A percentile compares a stretch with the other conserved stretches of the same genome.
These are phyloP conservation scores for Penicillium arizonense DNA, from an alignment of 495 filamentous ascomycete species.

Conservation along the genomic window DNA sequence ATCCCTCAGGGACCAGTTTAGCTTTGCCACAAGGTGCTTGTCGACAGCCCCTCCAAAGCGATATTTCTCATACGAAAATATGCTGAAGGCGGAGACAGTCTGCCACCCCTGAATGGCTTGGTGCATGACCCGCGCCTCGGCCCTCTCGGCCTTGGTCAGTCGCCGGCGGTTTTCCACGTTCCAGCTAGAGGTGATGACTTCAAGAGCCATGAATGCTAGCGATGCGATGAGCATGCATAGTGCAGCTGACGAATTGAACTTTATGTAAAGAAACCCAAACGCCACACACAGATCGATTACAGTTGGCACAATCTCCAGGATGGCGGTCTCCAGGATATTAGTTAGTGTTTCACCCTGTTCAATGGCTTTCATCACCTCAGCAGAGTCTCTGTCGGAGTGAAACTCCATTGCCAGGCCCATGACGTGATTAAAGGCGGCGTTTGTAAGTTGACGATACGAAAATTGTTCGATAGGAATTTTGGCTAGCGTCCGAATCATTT, in stretches of 20 bases:
- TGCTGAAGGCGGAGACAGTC: slow-evolving; percentile 71
- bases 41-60: slow-evolving; percentile 36
- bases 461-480: slow-evolving; percentile 19
- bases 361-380: slow-evolving; percentile 20
- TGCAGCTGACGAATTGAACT: slow-evolving; percentile 8
- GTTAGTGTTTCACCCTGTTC: slow-evolving; percentile 14
- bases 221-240: slow-evolving; percentile 6
- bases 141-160: slow-evolving; percentile 2
- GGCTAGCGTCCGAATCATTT: slow-evolving; percentile 2
- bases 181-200: slow-evolving; percentile 12
- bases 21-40: not conserved
- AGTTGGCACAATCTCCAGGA: slow-evolving; percentile 9
- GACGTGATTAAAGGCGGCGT: slow-evolving; percentile 21
- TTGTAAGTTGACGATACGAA: slow-evolving; percentile 19
- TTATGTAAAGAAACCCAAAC: slow-evolving; percentile 7
- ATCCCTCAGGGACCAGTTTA: too few relatives aligned
- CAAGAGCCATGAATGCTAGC: slow-evolving; percentile 1
- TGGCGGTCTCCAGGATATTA: slow-evolving; percentile 9
- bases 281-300: slow-evolving; percentile 7
- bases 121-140: slow-evolving; percentile 12
- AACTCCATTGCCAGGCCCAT: slow-evolving; percentile 13
- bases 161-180: slow-evolving; percentile 4
- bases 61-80: slow-evolving; percentile 60
- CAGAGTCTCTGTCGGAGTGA: slow-evolving; percentile 4
- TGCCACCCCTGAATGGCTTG: slow-evolving; percentile 50